Conservation (phyloP, 352 stramenopile genomes). For the Phytopythium chamaehyphon region DNA sequence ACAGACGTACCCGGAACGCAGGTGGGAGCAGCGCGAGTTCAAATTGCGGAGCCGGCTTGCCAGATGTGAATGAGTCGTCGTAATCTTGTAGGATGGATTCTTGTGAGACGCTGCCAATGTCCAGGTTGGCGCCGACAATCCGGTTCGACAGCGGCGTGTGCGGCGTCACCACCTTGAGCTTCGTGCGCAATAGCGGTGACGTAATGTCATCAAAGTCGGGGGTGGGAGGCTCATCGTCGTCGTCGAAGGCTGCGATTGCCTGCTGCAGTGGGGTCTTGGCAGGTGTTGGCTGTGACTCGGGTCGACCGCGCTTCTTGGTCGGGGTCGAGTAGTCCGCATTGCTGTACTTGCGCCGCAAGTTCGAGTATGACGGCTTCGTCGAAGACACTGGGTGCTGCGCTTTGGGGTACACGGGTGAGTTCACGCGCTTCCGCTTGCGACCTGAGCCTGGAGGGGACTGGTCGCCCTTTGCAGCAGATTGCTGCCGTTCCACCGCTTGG, state of each 20-base stretch:
- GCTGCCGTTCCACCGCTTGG: too few relatives aligned
- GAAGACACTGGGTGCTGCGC: constrained; percentile 39
- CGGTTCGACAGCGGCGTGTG: constrained; percentile 83
- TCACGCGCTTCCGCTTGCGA: constrained; percentile 48
- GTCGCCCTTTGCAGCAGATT: not conserved
- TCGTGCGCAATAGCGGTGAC: constrained; percentile 74
- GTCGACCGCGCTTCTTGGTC: constrained; percentile 15
- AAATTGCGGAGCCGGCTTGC: constrained; percentile 65
- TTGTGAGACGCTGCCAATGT: constrained; percentile 67
- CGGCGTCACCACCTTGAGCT: constrained; percentile 80
- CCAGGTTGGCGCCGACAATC: constrained; percentile 67
- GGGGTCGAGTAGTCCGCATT: constrained; percentile 48
- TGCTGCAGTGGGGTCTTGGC: constrained; percentile 12
- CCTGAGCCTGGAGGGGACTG: constrained; percentile 10
- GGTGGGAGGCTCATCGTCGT: constrained; percentile 56
- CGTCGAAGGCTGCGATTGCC: constrained; percentile 24
- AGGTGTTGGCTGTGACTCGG: constrained; percentile 16
- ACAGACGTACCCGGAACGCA: constrained; percentile 59
- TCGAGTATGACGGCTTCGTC: constrained; percentile 28
- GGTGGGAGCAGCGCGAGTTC: constrained; percentile 63
- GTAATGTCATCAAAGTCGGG: constrained; percentile 63
- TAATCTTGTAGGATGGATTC: constrained; percentile 62
- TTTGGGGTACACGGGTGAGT: constrained; percentile 38
- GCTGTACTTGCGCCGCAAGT: constrained; percentile 69
- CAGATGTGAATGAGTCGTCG: constrained; percentile 62